phyloP scores from a whole-genome alignment of 441 rosid species.

The Eruca vesicaria region DNA sequence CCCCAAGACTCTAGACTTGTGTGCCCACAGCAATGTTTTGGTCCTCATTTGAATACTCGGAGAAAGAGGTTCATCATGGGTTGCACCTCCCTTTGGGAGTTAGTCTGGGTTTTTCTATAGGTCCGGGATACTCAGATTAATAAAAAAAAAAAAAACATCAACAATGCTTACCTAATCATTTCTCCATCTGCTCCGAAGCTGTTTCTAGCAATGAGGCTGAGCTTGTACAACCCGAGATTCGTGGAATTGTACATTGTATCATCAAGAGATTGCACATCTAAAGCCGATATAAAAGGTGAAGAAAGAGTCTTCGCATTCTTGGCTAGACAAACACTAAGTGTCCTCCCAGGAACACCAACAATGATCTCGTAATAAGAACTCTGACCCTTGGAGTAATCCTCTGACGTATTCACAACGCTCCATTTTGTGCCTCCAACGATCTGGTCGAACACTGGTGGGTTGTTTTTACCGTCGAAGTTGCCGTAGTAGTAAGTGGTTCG shows the following conservation, averaged over 20 bases:
- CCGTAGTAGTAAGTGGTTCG: conserved; percentile 79
- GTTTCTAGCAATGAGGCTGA: conserved; percentile 58
- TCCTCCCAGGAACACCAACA: conserved; percentile 43
- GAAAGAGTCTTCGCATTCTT: conserved; percentile 59
- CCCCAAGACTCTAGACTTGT: too few relatives aligned
- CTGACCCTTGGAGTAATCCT: conserved; percentile 66
- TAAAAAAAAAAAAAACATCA: too few relatives aligned
- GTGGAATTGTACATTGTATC: conserved; percentile 68
- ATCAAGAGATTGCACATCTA: conserved; percentile 66
- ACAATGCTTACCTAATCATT: conserved; percentile 53
- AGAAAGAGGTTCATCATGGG: too few relatives aligned
- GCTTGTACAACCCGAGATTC: conserved; percentile 48
- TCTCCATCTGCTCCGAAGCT: conserved; percentile 51
- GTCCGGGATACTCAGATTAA: too few relatives aligned
- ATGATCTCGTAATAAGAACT: conserved; percentile 73
- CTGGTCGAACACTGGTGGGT: conserved; percentile 88
- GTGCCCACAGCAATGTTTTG: too few relatives aligned
- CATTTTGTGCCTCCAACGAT: conserved; percentile 78
- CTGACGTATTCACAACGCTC: conserved; percentile 76
- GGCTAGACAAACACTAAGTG: conserved; percentile 70
- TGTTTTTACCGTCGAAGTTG: conserved; percentile 64
- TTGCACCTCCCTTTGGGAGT: too few relatives aligned
- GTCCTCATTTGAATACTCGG: too few relatives aligned
- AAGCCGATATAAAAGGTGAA: conserved; percentile 69
- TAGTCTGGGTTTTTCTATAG: too few relatives aligned